Base-by-base conservation (phyloP, 1,139 yeast species). In the Taphrina deformans region DNA sequence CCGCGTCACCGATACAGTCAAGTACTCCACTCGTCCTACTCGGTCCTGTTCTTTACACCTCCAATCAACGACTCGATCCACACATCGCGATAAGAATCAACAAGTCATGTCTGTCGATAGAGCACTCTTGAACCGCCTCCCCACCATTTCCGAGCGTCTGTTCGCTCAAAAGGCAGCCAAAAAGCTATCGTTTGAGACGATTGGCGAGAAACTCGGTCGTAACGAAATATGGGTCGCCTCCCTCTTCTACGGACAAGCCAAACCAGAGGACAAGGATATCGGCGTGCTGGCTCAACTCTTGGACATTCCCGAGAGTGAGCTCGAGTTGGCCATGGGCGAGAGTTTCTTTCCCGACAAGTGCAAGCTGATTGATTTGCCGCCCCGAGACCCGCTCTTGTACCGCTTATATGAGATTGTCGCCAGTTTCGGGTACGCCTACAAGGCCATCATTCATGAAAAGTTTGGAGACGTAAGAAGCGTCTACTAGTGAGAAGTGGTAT, bases 151-250 rank as follows among this genome's bases (percentile, higher is more conserved):
- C 63, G 69, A 67, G 66, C 62, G 61, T 21, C 67, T 69, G 44
- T 69, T 69, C 65, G 62, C 66, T 9, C 69, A 69, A 45, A 69
- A 69, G 67, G 68, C 67, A 59, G 62, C 60, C 10, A 69, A 69
- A 66, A 66, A 31, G 24, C 52, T 31, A 40, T 67, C 69, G 65
- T 69, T 69, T 50, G 67, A 68, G 26, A 67, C 64, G 9, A 38
- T 69, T 41, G 70, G 70, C 29, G 66, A 41, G 27, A 67, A 67
- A 67, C 40, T 69, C 52, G 69, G 69, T 55, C 67, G 70, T 12
- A 67, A 69, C 50, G 70, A 69, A 65, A 67, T 69, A 35, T 69
- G 69, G 69, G 62, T 69, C 33, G 70, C 70, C 5, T 67, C 70
- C 46, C 66, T 69, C 24, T 69, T 69, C 64, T 69, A 69, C 68